A percentile compares a stretch with the other conserved stretches of the same genome.
Evolutionary conservation across 2,329 filamentous ascomycete genomes (phyloP).

Genomic region (Clonostachys byssicola): DNA sequence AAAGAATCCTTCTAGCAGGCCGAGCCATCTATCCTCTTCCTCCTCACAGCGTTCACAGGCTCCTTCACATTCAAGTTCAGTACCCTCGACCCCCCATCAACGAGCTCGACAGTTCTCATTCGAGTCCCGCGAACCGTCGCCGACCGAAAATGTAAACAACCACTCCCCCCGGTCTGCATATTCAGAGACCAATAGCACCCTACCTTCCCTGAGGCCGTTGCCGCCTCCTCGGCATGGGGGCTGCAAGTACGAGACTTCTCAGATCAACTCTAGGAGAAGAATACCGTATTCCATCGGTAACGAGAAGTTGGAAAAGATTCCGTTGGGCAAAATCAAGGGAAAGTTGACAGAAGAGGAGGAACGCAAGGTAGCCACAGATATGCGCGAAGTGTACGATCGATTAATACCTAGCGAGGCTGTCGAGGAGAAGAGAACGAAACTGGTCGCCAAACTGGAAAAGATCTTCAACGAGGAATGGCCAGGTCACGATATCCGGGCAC

Average conservation of each 20-base stretch:
- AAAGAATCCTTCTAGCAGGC: constrained; percentile 20
- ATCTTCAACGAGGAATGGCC: constrained; percentile 92
- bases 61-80: constrained; percentile 70
- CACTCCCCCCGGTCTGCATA: constrained; percentile 88
- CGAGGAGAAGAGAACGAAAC: constrained; percentile 66
- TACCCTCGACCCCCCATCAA: constrained; percentile 90
- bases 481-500: constrained; percentile 81
- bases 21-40: constrained; percentile 17
- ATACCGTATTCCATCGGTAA: constrained; percentile 91
- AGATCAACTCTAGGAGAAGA: constrained; percentile 75
- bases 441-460: constrained; percentile 84
- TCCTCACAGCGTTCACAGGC: constrained; percentile 12
- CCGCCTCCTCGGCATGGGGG: constrained; percentile 50
- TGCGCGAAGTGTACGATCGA: constrained; percentile 78
- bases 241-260: constrained; percentile 87
- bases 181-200: constrained; percentile 76
- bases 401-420: constrained; percentile 80
- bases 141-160: constrained; percentile 62
- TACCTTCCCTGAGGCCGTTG: constrained; percentile 64
- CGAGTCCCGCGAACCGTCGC: constrained; percentile 75
- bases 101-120: constrained; percentile 79
- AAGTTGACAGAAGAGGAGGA: constrained; percentile 70
- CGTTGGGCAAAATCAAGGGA: constrained; percentile 68
- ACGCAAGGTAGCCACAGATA: constrained; percentile 71
- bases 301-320: constrained; percentile 69